phyloP scores from a whole-genome alignment of 768 basidiomycete genomes.

The Amyloporia xantha region DNA sequence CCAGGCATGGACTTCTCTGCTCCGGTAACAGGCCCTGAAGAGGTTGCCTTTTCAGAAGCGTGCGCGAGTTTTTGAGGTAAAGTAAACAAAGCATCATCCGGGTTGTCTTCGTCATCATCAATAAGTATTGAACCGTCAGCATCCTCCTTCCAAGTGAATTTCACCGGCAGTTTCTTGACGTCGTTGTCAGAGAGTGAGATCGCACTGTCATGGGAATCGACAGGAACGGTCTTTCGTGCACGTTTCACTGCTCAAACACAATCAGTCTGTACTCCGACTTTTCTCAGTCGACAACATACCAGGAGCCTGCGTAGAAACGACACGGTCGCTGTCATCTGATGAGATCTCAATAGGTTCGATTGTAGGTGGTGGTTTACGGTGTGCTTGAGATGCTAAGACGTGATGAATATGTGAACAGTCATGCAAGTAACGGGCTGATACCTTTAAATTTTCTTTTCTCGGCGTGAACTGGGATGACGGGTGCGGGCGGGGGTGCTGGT shows the following conservation, averaged over 20 bases:
- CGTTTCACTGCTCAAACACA: not conserved
- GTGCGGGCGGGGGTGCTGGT: too few relatives aligned
- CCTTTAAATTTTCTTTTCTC: too few relatives aligned
- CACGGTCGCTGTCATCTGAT: not conserved
- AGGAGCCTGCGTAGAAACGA: not conserved
- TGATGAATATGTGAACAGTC: too few relatives aligned
- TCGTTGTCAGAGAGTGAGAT: not conserved
- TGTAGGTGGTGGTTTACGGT: not conserved
- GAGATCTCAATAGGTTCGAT: not conserved
- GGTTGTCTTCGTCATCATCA: slow-evolving; percentile 2
- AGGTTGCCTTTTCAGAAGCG: too few relatives aligned
- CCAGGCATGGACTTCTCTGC: too few relatives aligned
- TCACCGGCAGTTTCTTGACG: not conserved
- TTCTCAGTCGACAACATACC: not conserved
- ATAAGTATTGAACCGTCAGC: slow-evolving; percentile 2
- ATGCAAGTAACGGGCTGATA: too few relatives aligned
- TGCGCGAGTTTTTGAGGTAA: too few relatives aligned
- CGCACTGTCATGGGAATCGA: slow-evolving; percentile 1
- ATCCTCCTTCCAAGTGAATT: slow-evolving; percentile 1
- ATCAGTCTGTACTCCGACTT: not conserved
- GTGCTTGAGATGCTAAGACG: not conserved
- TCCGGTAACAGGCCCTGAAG: too few relatives aligned
- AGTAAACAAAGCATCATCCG: not conserved
- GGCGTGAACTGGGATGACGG: too few relatives aligned
- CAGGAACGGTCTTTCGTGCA: not conserved